A percentile compares a stretch with the other conserved stretches of the same genome.
Conservation (phyloP, 176 grass and related monocot species). For the Hordeum vulgare region MorexV3_pseudomolecules_assembly NC_058520.1:83834846-83835345, state of each 20-base stretch:
- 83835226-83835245: slow-evolving; percentile 56
- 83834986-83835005: too few relatives aligned
- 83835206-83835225: slow-evolving; percentile 37
- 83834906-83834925: too few relatives aligned
- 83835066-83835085: neutral
- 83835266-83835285: slow-evolving; percentile 44
- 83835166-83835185: slow-evolving; percentile 45
- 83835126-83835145: slow-evolving; percentile 22
- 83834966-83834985: too few relatives aligned
- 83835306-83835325: neutral
- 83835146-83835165: slow-evolving; percentile 60
- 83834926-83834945: too few relatives aligned
- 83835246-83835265: slow-evolving; percentile 49
- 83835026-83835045: too few relatives aligned
- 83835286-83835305: slow-evolving; percentile 51
- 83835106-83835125: neutral
- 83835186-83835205: slow-evolving; percentile 42
- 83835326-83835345: neutral
- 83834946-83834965: too few relatives aligned
- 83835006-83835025: too few relatives aligned
- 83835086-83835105: neutral
- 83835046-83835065: too few relatives aligned
- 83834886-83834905: too few relatives aligned
- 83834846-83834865: too few relatives aligned
- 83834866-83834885: too few relatives aligned